Base-by-base conservation (phyloP, 306 rosid genomes). In the Prosopis cineraria region DNA sequence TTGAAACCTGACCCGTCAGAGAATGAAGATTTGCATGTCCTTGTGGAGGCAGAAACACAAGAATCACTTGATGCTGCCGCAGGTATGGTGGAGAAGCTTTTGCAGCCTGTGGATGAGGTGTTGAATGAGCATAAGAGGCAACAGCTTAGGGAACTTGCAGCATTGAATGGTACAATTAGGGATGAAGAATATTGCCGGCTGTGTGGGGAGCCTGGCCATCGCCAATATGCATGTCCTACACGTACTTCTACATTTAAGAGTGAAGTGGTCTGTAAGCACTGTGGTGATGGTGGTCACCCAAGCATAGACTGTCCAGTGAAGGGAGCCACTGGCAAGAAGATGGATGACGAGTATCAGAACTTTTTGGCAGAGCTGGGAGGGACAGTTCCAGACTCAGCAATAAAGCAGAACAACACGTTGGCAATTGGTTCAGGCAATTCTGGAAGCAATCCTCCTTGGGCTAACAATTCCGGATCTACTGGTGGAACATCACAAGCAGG, bases 261-360 rank as follows among this genome's bases (percentile, higher is more conserved):
- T 16, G 91, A 88, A 24, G 99, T 95, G 52, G 92, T 93, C 8
- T 95, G 99, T 81, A 95, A 95, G 85, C 90, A 89, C 68, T 95
- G 98, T 80, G 99, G 99, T 41, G 99, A 95, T 87, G 99, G 98
- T 78, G 99, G 99, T 55, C 99, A 95, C 66, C 99, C 98, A 0
- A 93, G 93, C 53, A 95, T 95, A 48, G 99, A 95, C 84, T 95
- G 99, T 79, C 99, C 99, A 0, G 97, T 95, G 83, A 95, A 95
- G 87, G 98, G 99, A 58, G 83, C 87, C 29, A 80, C 91, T 0
- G 91, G 91, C 74, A 85, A 88, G 84, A 88, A 88, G 86, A 88
- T 88, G 91, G 91, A 88, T 72, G 91, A 88, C 48, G 91, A 95
- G 86, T 95, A 95, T 89, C 99, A 95, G 80, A 95, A 88, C 85